Percentiles rank a stretch among this genome's conserved stretches.
Evolutionary conservation across 2,329 filamentous ascomycete species (phyloP).

Genomic region (Fusarium nurragi): DNA sequence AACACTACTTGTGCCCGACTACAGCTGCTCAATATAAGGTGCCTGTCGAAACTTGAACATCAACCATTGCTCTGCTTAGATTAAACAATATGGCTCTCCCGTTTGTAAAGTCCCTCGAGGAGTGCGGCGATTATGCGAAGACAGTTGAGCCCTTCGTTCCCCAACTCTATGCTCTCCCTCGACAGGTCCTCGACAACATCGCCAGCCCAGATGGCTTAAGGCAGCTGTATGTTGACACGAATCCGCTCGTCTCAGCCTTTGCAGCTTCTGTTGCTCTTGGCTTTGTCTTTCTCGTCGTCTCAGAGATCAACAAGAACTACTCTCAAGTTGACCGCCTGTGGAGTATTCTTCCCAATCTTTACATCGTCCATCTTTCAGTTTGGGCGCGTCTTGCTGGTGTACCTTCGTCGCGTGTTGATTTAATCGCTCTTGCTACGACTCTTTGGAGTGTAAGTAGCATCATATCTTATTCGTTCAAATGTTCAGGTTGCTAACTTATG

Average conservation of each 20-base stretch:
- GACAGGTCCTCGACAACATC: constrained; percentile 68
- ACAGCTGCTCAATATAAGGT: neutral
- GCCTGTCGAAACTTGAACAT: neutral
- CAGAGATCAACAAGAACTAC: constrained; percentile 91
- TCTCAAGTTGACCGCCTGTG: constrained; percentile 96
- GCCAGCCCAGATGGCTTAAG: constrained; percentile 70
- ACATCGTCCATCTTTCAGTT: constrained; percentile 83
- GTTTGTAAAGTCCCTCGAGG: constrained; percentile 71
- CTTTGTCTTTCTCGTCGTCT: constrained; percentile 75
- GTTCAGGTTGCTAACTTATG: constrained; percentile 14
- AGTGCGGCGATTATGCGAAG: constrained; percentile 79
- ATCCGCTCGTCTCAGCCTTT: constrained; percentile 82
- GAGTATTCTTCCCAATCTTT: constrained; percentile 88
- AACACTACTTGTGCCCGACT: constrained; percentile 13
- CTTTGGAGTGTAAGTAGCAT: constrained; percentile 78
- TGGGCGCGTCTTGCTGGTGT: constrained; percentile 83
- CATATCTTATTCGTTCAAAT: neutral
- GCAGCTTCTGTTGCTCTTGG: constrained; percentile 77
- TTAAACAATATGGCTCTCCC: constrained; percentile 72
- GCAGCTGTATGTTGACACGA: constrained; percentile 82
- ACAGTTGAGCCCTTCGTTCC: constrained; percentile 79
- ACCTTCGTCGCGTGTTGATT: constrained; percentile 75
- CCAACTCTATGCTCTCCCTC: constrained; percentile 75
- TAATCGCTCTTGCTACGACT: constrained; percentile 73
- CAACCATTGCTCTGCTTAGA: constrained; percentile 29